These are phyloP conservation scores for Penicillium paneum DNA, from an alignment of 2,329 filamentous ascomycete genomes.

Conservation along the genomic window DNA sequence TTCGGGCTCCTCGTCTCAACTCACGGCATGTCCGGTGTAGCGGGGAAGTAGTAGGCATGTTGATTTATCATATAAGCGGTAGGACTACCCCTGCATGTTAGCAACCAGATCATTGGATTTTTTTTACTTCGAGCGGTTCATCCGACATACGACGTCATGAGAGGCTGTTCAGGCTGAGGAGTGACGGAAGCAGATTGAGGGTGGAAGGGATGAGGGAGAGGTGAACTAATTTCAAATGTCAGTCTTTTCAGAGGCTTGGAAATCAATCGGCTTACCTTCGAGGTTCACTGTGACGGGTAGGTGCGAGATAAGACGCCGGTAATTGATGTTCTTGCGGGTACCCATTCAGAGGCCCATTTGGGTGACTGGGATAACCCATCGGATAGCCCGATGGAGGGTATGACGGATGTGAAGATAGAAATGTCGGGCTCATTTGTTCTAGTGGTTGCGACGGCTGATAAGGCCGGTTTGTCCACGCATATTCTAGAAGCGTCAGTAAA, in stretches of 20 bases:
- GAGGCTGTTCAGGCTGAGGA: conserved; percentile 13
- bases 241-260: not conserved
- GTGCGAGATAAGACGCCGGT: conserved; percentile 13
- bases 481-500: conserved; percentile 27
- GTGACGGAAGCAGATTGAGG: conserved; percentile 9
- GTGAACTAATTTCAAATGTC: conserved; percentile 13
- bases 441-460: conserved; percentile 30
- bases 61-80: conserved; percentile 35
- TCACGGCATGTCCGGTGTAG: conserved; percentile 32
- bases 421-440: conserved; percentile 28
- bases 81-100: conserved; percentile 22
- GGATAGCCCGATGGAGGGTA: conserved; percentile 25
- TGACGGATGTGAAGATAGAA: conserved; percentile 22
- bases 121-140: not conserved
- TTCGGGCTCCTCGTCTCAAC: conserved; percentile 3
- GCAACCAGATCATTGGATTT: not conserved
- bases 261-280: conserved; percentile 14
- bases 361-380: conserved; percentile 26
- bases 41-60: conserved; percentile 34
- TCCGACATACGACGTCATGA: conserved; percentile 20
- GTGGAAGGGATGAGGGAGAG: conserved; percentile 15
- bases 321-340: conserved; percentile 13
- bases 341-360: conserved; percentile 15
- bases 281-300: conserved; percentile 13
- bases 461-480: conserved; percentile 31